Conservation (phyloP, 495 filamentous ascomycete species). For the Hypoxylon cercidicola region DNA sequence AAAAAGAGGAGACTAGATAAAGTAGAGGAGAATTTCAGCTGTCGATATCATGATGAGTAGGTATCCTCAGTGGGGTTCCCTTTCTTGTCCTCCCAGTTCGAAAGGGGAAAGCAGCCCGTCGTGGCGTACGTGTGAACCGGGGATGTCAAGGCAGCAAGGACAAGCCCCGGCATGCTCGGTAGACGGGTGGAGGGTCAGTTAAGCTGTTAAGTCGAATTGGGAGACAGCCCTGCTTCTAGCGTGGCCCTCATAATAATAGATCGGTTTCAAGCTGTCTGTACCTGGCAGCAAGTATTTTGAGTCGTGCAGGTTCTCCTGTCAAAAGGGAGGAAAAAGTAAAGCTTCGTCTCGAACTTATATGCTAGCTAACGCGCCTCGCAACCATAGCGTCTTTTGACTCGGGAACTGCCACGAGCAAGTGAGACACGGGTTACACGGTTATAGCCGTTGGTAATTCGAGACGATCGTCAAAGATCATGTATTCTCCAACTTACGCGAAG, state of each 20-base stretch:
- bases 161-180: conserved; percentile 23
- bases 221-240: conserved; percentile 30
- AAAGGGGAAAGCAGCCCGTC: conserved; percentile 35
- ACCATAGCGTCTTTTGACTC: conserved; percentile 27
- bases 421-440: conserved; percentile 17
- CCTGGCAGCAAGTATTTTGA: background rate
- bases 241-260: conserved; percentile 29
- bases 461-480: conserved; percentile 23
- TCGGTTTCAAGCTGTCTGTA: conserved; percentile 32
- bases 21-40: conserved; percentile 19
- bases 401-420: conserved; percentile 34
- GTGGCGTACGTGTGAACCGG: conserved; percentile 19
- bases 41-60: conserved; percentile 6
- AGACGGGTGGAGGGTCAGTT: conserved; percentile 16
- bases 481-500: conserved; percentile 30
- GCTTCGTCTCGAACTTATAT: conserved; percentile 23
- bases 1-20: conserved; percentile 16
- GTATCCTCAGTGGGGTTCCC: conserved; percentile 1
- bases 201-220: conserved; percentile 7
- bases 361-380: conserved; percentile 12
- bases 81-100: conserved; percentile 13
- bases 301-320: conserved; percentile 6
- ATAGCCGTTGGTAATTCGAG: conserved; percentile 4
- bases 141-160: conserved; percentile 22
- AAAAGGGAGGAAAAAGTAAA: conserved; percentile 24